Evolutionary conservation across 768 basidiomycete genomes (phyloP).

Genomic region (Hygrocybe coccinea): DNA sequence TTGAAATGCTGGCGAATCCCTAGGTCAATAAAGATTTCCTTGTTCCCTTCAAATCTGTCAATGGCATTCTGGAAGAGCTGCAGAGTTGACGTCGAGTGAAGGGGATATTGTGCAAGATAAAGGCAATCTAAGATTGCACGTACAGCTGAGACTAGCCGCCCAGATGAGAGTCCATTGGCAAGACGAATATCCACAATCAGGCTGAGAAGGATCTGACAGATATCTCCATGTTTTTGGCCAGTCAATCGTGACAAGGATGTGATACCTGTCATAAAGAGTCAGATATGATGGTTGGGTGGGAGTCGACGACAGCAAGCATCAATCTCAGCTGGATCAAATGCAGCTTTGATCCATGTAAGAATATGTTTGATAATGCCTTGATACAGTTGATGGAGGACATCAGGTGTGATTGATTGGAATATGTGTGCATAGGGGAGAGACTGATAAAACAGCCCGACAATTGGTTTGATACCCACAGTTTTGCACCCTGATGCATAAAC

Average conservation of each 20-base stretch:
- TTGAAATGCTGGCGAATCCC: slow-evolving; percentile 34
- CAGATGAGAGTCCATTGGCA: slow-evolving; percentile 18
- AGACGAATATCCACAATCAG: slow-evolving; percentile 24
- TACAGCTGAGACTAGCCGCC: too few relatives aligned
- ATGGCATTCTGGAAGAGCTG: too few relatives aligned
- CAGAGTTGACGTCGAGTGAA: too few relatives aligned
- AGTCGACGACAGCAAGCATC: slow-evolving; percentile 31
- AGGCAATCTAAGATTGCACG: too few relatives aligned
- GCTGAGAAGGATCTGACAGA: slow-evolving; percentile 28
- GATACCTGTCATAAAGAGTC: slow-evolving; percentile 35
- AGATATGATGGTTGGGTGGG: slow-evolving; percentile 33
- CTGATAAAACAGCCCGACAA: slow-evolving; percentile 31
- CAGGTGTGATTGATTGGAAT: slow-evolving; percentile 26
- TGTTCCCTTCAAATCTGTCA: slow-evolving; percentile 34
- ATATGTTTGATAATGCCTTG: slow-evolving; percentile 33
- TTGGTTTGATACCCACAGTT: too few relatives aligned
- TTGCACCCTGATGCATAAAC: slow-evolving; percentile 6
- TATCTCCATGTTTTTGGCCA: slow-evolving; percentile 33
- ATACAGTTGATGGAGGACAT: slow-evolving; percentile 26
- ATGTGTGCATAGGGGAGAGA: slow-evolving; percentile 28
- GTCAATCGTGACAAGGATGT: slow-evolving; percentile 26
- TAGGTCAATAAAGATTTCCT: slow-evolving; percentile 31
- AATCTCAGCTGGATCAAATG: slow-evolving; percentile 31
- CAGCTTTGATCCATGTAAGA: slow-evolving; percentile 32
- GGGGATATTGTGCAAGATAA: too few relatives aligned